Conservation (phyloP, 495 filamentous ascomycete genomes). For the Lepraria neglecta region DNA sequence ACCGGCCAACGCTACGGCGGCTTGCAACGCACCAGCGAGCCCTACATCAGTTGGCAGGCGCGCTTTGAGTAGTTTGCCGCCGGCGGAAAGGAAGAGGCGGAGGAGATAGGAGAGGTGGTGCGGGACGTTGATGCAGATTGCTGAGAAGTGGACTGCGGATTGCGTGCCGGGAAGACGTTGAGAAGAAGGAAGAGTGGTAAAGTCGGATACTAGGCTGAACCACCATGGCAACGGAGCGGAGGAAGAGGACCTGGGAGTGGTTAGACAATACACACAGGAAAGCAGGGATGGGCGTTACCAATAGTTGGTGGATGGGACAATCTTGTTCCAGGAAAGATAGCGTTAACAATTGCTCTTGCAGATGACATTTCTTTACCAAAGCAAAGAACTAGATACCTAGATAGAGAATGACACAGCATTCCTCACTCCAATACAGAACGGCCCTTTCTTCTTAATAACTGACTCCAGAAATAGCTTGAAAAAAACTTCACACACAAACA, state of each 20-base stretch:
- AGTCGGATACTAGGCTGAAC: constrained; percentile 28
- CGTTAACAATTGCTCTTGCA: too few relatives aligned
- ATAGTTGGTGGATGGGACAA: constrained; percentile 20
- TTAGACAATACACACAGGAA: too few relatives aligned
- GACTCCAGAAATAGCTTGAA: too few relatives aligned
- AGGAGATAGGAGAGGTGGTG: constrained; percentile 30
- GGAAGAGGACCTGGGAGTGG: constrained; percentile 7
- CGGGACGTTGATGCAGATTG: constrained; percentile 31
- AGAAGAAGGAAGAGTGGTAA: constrained; percentile 19
- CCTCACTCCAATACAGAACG: background rate
- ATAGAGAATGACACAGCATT: background rate
- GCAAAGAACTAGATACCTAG: too few relatives aligned
- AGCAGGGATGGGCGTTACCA: constrained; percentile 8
- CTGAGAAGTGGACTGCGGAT: constrained; percentile 24
- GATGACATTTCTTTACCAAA: too few relatives aligned
- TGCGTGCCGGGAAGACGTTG: constrained; percentile 18
- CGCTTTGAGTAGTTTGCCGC: constrained; percentile 23
- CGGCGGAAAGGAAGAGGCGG: constrained; percentile 16
- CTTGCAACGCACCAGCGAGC: background rate
- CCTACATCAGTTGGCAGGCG: constrained; percentile 8
- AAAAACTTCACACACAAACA: background rate
- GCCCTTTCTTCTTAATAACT: too few relatives aligned
- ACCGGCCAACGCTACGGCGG: background rate
- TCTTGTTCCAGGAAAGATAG: constrained; percentile 5
- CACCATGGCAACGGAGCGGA: constrained; percentile 29